Conservation (phyloP, 2,329 filamentous ascomycete species). For the Sporothrix sp. region DNA sequence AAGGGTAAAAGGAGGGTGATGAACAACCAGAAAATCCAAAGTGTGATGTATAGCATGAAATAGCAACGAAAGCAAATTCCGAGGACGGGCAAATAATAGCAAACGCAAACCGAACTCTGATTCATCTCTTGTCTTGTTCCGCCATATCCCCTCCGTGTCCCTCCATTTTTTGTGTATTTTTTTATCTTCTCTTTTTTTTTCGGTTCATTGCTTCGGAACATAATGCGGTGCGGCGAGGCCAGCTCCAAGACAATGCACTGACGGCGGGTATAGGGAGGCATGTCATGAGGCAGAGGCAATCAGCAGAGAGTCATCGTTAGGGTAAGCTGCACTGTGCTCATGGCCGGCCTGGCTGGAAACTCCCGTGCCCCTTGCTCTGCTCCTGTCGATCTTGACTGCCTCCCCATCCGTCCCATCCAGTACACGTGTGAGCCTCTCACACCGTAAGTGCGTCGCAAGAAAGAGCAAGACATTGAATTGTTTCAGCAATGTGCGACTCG, state of each 20-base stretch:
- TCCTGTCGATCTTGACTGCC: neutral
- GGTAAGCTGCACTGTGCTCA: constrained; percentile 4
- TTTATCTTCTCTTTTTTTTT: constrained; percentile 1
- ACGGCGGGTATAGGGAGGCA: neutral
- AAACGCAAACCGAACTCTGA: neutral
- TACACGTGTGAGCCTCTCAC: neutral
- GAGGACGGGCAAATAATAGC: constrained; percentile 7
- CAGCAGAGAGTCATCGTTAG: neutral
- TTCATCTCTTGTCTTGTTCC: neutral
- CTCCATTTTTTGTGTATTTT: neutral
- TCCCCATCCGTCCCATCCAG: neutral
- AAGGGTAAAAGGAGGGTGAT: neutral
- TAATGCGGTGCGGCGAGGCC: neutral
- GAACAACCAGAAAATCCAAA: constrained; percentile 1
- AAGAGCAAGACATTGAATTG: neutral
- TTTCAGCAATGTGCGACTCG: neutral
- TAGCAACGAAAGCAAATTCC: neutral
- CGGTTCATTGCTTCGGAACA: neutral
- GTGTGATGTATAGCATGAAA: neutral
- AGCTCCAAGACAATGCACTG: neutral
- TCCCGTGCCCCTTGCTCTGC: neutral
- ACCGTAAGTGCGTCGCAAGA: neutral
- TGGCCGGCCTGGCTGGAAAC: neutral
- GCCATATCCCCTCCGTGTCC: neutral
- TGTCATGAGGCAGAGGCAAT: neutral